Evolutionary conservation across 352 stramenopile genomes (phyloP).

Genomic region (Pythium dissotocum): DNA sequence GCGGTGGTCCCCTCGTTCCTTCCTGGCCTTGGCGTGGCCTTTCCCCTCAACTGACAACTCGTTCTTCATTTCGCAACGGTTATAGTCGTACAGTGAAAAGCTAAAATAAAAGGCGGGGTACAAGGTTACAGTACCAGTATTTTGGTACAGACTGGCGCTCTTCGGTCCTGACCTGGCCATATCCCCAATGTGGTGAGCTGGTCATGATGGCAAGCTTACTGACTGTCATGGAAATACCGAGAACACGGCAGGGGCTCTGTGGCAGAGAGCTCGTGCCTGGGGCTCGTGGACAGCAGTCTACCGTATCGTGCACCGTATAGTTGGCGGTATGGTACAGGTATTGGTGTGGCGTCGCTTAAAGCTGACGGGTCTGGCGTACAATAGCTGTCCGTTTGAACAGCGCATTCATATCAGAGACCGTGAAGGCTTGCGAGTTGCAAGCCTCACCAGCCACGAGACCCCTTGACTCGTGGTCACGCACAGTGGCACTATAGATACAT

Average conservation of each 20-base stretch:
- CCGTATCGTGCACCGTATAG: no score
- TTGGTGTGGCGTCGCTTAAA: background rate
- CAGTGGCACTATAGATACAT: no score
- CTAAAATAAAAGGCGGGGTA: background rate
- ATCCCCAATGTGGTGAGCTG: background rate
- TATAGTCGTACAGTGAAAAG: background rate
- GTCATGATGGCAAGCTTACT: background rate
- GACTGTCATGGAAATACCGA: background rate
- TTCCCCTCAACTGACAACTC: slow-evolving; percentile 1
- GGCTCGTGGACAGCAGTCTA: no score
- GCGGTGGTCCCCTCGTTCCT: slow-evolving; percentile 19
- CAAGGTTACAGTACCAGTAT: background rate
- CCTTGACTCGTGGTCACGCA: no score
- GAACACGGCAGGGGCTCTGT: background rate
- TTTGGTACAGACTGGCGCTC: background rate
- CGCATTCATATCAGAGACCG: no score
- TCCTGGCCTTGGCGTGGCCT: background rate
- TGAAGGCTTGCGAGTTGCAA: no score
- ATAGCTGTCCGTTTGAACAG: no score
- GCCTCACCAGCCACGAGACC: no score
- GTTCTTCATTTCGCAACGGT: background rate
- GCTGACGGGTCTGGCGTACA: background rate
- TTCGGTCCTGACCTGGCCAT: background rate
- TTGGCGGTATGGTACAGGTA: no score
- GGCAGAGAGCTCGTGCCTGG: background rate